These are phyloP conservation scores for Crithidia bombi DNA, from an alignment of 208 protist genomes.

Conservation along the genomic window DNA sequence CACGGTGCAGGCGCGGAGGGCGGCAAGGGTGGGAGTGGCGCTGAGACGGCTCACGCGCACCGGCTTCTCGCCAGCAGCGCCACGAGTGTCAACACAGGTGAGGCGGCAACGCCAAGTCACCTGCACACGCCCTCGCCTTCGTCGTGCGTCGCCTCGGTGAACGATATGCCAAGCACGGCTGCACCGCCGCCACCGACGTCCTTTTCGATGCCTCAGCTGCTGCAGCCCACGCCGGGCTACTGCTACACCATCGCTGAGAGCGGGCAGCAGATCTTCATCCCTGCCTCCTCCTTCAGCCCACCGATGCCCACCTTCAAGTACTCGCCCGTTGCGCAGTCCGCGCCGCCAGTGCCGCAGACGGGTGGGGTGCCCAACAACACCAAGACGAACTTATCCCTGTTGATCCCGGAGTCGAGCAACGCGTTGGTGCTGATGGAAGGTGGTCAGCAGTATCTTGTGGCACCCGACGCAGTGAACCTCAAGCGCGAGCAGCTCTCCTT, in stretches of 20 bases:
- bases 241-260: conserved; percentile 45
- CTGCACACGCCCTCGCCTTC: conserved; percentile 11
- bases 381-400: conserved; percentile 8
- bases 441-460: conserved; percentile 48
- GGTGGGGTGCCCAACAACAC: neutral
- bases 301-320: conserved; percentile 3
- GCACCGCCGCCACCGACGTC: neutral
- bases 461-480: conserved; percentile 41
- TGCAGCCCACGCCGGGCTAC: conserved; percentile 40
- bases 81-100: too few relatives aligned
- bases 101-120: neutral
- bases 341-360: conserved; percentile 3
- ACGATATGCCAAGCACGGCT: neutral
- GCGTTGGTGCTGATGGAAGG: conserved; percentile 38
- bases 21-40: neutral
- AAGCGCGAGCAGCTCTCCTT: conserved; percentile 5
- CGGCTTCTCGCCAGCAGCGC: neutral
- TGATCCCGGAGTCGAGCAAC: conserved; percentile 24
- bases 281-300: conserved; percentile 30
- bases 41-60: neutral
- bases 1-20: conserved; percentile 1
- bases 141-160: conserved; percentile 10
- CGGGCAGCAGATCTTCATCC: conserved; percentile 51
- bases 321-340: conserved; percentile 15
- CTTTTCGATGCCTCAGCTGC: conserved; percentile 29